A percentile compares a stretch with the other conserved stretches of the same genome.
phyloP scores from a whole-genome alignment of 345 rosid genomes.

The Gossypium raimondii region DNA sequence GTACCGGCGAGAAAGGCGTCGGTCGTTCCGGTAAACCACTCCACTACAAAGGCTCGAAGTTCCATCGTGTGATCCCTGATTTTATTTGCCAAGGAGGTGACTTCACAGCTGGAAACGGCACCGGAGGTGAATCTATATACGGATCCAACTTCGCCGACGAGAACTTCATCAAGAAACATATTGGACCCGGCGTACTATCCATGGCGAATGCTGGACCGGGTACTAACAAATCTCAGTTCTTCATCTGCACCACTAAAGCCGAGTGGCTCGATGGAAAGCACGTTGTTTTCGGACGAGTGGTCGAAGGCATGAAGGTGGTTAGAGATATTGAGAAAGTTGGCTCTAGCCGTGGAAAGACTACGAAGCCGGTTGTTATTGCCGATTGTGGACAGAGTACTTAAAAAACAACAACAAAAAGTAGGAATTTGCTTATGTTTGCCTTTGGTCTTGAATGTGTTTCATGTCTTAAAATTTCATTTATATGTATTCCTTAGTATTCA shows the following conservation, averaged over 20 bases:
- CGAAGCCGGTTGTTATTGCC: conserved; percentile 45
- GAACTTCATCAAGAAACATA: conserved; percentile 76
- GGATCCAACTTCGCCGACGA: conserved; percentile 66
- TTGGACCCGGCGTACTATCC: conserved; percentile 61
- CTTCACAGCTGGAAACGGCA: conserved; percentile 73
- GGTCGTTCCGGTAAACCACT: conserved; percentile 61
- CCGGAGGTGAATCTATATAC: conserved; percentile 85
- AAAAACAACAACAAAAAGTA: neutral
- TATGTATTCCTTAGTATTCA: neutral
- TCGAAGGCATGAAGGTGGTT: conserved; percentile 61
- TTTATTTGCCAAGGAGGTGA: conserved; percentile 95
- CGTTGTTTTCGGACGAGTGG: conserved; percentile 70
- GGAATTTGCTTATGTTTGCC: neutral
- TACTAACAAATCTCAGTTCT: conserved; percentile 75
- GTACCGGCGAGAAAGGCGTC: conserved; percentile 68
- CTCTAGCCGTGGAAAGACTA: conserved; percentile 44
- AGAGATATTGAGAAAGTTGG: conserved; percentile 63
- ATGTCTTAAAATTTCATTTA: neutral
- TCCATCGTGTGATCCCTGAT: conserved; percentile 72
- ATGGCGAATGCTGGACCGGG: conserved; percentile 79
- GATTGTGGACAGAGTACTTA: conserved; percentile 65
- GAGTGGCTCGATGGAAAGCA: conserved; percentile 78
- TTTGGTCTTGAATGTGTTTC: neutral
- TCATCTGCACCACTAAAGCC: conserved; percentile 55
- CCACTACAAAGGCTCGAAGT: conserved; percentile 71